Conservation (phyloP, 768 basidiomycete species). For the Mycena chlorophos region DNA sequence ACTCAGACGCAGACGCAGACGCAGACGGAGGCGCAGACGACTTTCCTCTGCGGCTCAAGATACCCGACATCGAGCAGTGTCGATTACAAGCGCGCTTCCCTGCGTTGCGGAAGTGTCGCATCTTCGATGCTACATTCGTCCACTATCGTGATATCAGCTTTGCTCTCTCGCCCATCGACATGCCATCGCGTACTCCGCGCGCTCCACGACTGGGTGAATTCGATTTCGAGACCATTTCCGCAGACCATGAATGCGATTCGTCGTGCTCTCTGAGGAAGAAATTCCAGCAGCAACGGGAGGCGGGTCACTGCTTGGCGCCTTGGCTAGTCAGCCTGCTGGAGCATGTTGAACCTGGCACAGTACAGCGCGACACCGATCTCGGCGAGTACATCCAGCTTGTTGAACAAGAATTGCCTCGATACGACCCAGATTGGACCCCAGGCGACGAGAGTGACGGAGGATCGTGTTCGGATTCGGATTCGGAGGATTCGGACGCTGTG, state of each 20-base stretch:
- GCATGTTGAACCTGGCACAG: too few relatives aligned
- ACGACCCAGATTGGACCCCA: too few relatives aligned
- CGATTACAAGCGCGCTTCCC: constrained; percentile 6
- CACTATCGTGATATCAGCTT: constrained; percentile 1
- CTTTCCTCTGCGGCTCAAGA: not conserved
- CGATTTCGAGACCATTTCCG: not conserved
- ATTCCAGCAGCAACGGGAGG: too few relatives aligned
- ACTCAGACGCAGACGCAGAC: not conserved
- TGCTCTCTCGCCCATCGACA: too few relatives aligned
- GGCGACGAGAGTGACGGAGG: not conserved
- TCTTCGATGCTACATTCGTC: not conserved
- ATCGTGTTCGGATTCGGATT: not conserved
- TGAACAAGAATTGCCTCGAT: too few relatives aligned
- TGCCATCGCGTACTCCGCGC: not conserved
- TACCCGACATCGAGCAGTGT: not conserved
- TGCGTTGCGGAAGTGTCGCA: not conserved
- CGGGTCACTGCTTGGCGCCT: too few relatives aligned
- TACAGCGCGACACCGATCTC: too few relatives aligned
- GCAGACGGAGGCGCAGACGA: too few relatives aligned
- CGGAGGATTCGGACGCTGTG: not conserved
- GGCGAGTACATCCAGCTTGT: not conserved
- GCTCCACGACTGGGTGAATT: not conserved
- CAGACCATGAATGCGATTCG: too few relatives aligned
- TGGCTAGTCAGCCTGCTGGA: too few relatives aligned
- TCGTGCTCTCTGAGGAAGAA: too few relatives aligned